Evolutionary conservation across 371 early-diverging fungal genomes (phyloP).

Genomic region (Zopfochytrium polystomum): DNA sequence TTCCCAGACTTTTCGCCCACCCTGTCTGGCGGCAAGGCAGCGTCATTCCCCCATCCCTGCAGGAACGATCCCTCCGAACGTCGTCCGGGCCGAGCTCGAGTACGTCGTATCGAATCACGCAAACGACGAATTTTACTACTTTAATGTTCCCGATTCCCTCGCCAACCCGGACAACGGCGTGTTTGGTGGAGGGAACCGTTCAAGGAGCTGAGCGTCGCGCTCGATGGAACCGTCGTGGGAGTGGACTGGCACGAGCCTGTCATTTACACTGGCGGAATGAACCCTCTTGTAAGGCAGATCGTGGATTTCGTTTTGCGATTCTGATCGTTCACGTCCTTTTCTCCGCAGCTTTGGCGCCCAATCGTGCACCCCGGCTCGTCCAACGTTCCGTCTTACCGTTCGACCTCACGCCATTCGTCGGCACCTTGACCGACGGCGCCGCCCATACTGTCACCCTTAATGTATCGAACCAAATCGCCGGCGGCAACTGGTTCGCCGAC

Average conservation of each 20-base stretch:
- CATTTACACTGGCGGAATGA: slow-evolving; percentile 37
- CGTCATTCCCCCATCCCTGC: slow-evolving; percentile 6
- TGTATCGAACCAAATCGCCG: slow-evolving; percentile 27
- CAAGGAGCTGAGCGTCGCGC: slow-evolving; percentile 32
- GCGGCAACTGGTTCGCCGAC: slow-evolving; percentile 30
- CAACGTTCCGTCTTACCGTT: neutral
- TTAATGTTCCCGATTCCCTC: slow-evolving; percentile 30
- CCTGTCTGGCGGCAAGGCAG: slow-evolving; percentile 14
- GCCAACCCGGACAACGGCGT: slow-evolving; percentile 26
- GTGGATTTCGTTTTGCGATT: slow-evolving; percentile 2
- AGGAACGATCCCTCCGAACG: slow-evolving; percentile 18
- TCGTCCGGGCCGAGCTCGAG: slow-evolving; percentile 28
- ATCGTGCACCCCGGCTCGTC: too few species aligned
- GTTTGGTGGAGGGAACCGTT: slow-evolving; percentile 28
- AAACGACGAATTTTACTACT: slow-evolving; percentile 34
- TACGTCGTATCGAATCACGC: slow-evolving; percentile 27
- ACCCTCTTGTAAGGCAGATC: slow-evolving; percentile 20
- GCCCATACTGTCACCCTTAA: slow-evolving; percentile 22
- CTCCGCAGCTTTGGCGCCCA: neutral
- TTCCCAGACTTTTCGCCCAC: neutral
- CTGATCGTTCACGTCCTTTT: neutral
- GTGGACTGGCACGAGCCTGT: slow-evolving; percentile 30
- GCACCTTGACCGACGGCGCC: too few species aligned
- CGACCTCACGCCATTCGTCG: slow-evolving; percentile 24
- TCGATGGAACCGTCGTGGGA: slow-evolving; percentile 28